Conservation (phyloP, 495 filamentous ascomycete species). For the Xylaria flabelliformis region DNA sequence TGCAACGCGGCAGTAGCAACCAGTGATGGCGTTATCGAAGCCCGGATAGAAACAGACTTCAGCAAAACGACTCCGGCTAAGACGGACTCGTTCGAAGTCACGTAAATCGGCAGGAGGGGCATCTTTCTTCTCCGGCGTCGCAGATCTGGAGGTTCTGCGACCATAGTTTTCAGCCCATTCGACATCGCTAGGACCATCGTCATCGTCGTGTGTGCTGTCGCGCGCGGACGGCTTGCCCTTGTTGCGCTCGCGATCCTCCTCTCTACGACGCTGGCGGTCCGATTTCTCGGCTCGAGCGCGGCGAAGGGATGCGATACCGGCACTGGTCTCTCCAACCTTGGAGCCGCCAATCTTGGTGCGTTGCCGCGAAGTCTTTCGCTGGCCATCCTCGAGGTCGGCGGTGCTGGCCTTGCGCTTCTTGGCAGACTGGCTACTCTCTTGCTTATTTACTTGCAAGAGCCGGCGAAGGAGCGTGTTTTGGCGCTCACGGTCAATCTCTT, state of each 20-base stretch:
- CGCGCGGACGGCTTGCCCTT: constrained; percentile 54
- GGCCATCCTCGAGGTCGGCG: constrained; percentile 72
- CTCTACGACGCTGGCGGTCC: constrained; percentile 74
- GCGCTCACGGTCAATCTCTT: constrained; percentile 75
- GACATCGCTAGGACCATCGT: constrained; percentile 78
- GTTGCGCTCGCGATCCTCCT: constrained; percentile 68
- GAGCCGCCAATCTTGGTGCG: constrained; percentile 78
- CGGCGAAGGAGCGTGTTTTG: constrained; percentile 87
- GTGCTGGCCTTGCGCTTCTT: constrained; percentile 83
- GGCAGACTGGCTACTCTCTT: constrained; percentile 45
- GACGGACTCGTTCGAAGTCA: constrained; percentile 80
- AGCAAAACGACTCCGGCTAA: constrained; percentile 81
- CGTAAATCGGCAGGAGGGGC: constrained; percentile 67
- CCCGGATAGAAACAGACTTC: constrained; percentile 89
- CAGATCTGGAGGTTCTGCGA: constrained; percentile 49
- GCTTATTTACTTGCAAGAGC: constrained; percentile 51
- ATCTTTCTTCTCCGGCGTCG: constrained; percentile 56
- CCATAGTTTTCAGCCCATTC: constrained; percentile 65
- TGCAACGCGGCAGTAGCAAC: constrained; percentile 81
- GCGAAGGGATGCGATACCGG: constrained; percentile 82
- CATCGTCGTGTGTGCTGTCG: constrained; percentile 45
- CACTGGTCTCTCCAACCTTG: constrained; percentile 78
- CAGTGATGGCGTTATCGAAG: constrained; percentile 78
- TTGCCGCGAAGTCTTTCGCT: constrained; percentile 81
- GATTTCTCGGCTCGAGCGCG: constrained; percentile 83